phyloP scores from a whole-genome alignment of 2,329 filamentous ascomycete species.

The Fusarium nematophilum region DNA sequence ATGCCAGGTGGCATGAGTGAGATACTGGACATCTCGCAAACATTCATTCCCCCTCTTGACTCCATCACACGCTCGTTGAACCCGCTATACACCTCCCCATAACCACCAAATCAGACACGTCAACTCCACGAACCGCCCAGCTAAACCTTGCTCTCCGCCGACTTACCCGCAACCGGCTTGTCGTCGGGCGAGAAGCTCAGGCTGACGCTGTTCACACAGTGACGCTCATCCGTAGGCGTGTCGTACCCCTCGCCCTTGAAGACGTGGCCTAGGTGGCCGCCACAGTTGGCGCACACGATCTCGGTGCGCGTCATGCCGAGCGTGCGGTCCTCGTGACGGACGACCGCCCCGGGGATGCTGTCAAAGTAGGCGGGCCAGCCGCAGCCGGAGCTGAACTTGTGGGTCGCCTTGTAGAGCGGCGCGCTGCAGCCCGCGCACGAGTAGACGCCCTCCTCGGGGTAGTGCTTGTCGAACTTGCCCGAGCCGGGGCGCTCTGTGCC shows the following conservation, averaged over 20 bases:
- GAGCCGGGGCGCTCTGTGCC: constrained; percentile 86
- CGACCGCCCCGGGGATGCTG: constrained; percentile 90
- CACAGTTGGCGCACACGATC: constrained; percentile 95
- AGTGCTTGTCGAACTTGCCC: constrained; percentile 90
- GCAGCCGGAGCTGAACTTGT: constrained; percentile 97
- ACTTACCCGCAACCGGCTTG: constrained; percentile 53
- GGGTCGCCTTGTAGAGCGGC: constrained; percentile 90
- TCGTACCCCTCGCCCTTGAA: constrained; percentile 89
- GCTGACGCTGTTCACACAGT: constrained; percentile 96
- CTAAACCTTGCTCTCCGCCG: constrained; percentile 50
- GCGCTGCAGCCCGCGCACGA: constrained; percentile 86
- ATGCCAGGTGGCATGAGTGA: no score
- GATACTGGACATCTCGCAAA: no score
- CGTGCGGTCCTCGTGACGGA: constrained; percentile 78
- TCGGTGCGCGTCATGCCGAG: constrained; percentile 90
- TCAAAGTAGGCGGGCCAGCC: constrained; percentile 99
- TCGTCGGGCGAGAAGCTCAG: constrained; percentile 82
- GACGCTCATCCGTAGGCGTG: constrained; percentile 93
- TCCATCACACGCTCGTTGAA: no score
- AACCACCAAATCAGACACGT: constrained; percentile 1
- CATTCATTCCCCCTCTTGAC: no score
- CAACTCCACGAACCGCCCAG: background rate
- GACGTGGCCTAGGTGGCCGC: constrained; percentile 93
- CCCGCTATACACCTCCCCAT: background rate
- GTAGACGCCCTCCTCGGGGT: constrained; percentile 81